A percentile compares a stretch with the other conserved stretches of the same genome.
phyloP scores from a whole-genome alignment of 2,329 filamentous ascomycete genomes.

The Ceratocystis colombiana region DNA sequence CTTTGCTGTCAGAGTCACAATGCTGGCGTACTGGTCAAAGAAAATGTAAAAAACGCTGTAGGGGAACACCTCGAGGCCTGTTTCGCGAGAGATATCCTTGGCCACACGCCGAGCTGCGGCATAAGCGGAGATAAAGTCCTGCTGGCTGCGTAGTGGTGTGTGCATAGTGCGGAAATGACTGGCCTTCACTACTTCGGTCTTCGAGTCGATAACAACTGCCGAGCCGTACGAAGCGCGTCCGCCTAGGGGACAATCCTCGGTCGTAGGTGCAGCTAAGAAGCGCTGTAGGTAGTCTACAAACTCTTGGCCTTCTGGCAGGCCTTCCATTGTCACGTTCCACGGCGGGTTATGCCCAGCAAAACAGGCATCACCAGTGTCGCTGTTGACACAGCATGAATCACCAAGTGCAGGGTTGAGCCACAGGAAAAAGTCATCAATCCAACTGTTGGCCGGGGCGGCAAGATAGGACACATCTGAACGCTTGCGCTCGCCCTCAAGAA shows the following conservation, averaged over 20 bases:
- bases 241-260: conserved; percentile 74
- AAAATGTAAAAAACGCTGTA: conserved; percentile 99
- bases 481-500: conserved; percentile 90
- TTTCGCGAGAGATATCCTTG: conserved; percentile 57
- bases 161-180: conserved; percentile 90
- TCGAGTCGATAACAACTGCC: conserved; percentile 66
- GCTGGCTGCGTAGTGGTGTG: conserved; percentile 73
- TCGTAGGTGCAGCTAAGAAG: conserved; percentile 72
- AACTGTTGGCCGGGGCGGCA: conserved; percentile 77
- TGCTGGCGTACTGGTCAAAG: conserved; percentile 91
- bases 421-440: conserved; percentile 92
- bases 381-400: conserved; percentile 61
- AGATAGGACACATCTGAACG: conserved; percentile 80
- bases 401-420: conserved; percentile 82
- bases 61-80: conserved; percentile 77
- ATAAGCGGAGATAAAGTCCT: conserved; percentile 89
- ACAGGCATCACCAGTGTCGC: conserved; percentile 52
- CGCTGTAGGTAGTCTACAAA: conserved; percentile 77
- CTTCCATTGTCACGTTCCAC: conserved; percentile 81
- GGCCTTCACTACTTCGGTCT: conserved; percentile 58
- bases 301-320: conserved; percentile 89
- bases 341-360: conserved; percentile 66
- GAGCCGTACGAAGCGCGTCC: conserved; percentile 80
- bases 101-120: conserved; percentile 81
- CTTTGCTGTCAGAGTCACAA: conserved; percentile 66